Evolutionary conservation across 768 basidiomycete species (phyloP).

Genomic region (Leccinum arenicola): DNA sequence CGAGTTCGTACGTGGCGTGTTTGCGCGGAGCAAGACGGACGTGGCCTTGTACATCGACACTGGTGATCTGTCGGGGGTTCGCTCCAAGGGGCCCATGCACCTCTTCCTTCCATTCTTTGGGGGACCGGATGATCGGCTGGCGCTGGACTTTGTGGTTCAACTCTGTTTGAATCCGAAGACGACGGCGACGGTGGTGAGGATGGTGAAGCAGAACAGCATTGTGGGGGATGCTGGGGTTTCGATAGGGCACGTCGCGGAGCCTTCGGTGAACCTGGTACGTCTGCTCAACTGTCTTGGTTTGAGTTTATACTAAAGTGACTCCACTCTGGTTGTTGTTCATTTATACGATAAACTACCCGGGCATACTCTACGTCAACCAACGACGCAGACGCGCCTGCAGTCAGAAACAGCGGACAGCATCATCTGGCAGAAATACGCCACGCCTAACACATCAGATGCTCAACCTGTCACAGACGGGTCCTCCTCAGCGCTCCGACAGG

Average conservation of each 20-base stretch:
- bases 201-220: constrained; percentile 41
- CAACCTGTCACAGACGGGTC: neutral
- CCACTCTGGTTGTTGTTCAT: neutral
- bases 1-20: constrained; percentile 80
- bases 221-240: constrained; percentile 4
- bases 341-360: constrained; percentile 45
- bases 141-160: constrained; percentile 81
- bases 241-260: neutral
- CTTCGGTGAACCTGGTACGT: constrained; percentile 10
- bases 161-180: constrained; percentile 67
- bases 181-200: constrained; percentile 71
- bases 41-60: constrained; percentile 84
- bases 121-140: constrained; percentile 88
- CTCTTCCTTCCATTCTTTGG: constrained; percentile 91
- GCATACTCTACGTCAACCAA: constrained; percentile 51
- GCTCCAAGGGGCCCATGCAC: constrained; percentile 45
- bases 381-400: constrained; percentile 63
- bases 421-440: constrained; percentile 63
- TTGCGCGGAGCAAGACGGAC: constrained; percentile 66
- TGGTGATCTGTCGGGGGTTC: constrained; percentile 30
- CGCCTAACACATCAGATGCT: constrained; percentile 12
- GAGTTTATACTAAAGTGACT: neutral
- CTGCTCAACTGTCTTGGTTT: neutral
- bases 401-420: constrained; percentile 85
- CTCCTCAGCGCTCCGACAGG: constrained; percentile 20